Evolutionary conservation across 768 basidiomycete genomes (phyloP), one percentile per base, ranked within the genome.

Genomic region (Paxillus involutus): DNA sequence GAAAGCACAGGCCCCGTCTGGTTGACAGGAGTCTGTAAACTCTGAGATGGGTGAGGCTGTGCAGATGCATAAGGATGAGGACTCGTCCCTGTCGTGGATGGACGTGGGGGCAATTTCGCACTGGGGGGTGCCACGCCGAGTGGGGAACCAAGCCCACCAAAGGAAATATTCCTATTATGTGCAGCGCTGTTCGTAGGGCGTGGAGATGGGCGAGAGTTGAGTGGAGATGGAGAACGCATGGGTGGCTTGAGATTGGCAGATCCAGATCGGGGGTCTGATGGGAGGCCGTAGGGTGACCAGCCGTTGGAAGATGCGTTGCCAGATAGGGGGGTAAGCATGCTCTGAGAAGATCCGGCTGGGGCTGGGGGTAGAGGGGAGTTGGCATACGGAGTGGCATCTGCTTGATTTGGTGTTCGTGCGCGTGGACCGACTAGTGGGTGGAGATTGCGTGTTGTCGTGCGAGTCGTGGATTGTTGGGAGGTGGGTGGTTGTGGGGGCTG

Each of bases 31-130:
- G 72, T 66, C 46, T 77, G 73, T 14, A 77, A 62, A 44, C 71
- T 65, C 57, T 79, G 79, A 35, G 77, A 71, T 29, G 72, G 71
- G 2, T 64, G 67, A 5, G 81, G 67, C 62, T 82, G 81, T 48
- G 78, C 75, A 21, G 73, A 80, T 0, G 84, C 81, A 55, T 88
- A 89, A 0, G 85, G 85, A 62, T 89, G 87, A 7, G 69, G 64
- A 35, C 68, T 72, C 12, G 76, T 74, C 2, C 70, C 66, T 13
- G 75, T 75, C 3, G 77, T 74, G 7, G 77, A 72, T 0, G 80
- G 77, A 3, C 74, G 69, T 0, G 73, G 71, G 13, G 79, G 77
- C 16, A 77, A 59, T 61, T 83, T 85, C 14, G 70, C 4, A 48
- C 63, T 65, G 9, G 71, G 64, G 13, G 75, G 71, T 24, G 61